Evolutionary conservation across 192 early-diverging fungal genomes (phyloP).

Genomic region (Coemansia sp.): DNA sequence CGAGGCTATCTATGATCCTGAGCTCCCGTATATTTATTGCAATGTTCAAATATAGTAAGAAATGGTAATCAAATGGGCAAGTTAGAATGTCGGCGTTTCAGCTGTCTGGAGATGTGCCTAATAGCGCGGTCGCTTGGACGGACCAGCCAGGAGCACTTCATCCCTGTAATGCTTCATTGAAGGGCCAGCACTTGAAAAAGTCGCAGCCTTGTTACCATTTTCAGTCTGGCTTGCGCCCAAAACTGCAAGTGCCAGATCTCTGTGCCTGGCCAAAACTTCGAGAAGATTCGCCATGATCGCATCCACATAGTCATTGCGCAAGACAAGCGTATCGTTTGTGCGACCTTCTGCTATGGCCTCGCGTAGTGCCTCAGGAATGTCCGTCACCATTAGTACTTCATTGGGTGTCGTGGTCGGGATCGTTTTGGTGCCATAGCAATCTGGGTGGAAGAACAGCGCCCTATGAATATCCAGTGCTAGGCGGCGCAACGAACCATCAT

Average conservation of each 20-base stretch:
- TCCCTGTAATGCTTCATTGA: neutral
- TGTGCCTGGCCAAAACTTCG: neutral
- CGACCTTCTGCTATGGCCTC: neutral
- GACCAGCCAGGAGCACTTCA: neutral
- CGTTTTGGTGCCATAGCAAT: neutral
- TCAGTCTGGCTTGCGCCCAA: too few relatives aligned
- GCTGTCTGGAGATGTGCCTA: neutral
- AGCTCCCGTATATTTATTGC: neutral
- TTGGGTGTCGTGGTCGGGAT: neutral
- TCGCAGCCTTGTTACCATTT: neutral
- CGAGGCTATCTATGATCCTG: too few relatives aligned
- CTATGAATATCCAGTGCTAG: neutral
- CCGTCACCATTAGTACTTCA: neutral
- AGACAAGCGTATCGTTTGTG: neutral
- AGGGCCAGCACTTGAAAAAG: neutral
- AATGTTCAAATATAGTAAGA: too few relatives aligned
- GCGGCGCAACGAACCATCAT: neutral
- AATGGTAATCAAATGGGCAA: too few relatives aligned
- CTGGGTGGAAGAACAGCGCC: neutral
- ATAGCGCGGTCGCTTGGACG: neutral
- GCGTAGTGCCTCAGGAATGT: neutral
- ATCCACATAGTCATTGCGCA: neutral
- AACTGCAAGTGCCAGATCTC: neutral
- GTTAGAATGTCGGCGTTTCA: too few relatives aligned
- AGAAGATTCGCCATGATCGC: neutral